A percentile compares a stretch with the other conserved stretches of the same genome.
phyloP scores from a whole-genome alignment of 2,329 filamentous ascomycete genomes.

The Clarireedia monteithiana region DNA sequence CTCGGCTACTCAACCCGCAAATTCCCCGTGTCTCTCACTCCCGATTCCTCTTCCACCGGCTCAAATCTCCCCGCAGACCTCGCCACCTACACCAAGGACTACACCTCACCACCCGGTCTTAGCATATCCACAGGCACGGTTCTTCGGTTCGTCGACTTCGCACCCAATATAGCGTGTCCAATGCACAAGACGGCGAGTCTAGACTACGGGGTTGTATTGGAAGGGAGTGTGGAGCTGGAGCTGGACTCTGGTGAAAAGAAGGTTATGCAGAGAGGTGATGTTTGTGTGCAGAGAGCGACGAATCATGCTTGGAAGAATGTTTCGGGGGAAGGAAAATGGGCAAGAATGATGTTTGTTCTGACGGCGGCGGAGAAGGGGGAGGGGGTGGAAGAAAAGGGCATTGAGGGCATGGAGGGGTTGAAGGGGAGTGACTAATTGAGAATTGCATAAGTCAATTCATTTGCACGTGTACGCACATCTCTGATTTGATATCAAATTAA shows the following conservation, averaged over 20 bases:
- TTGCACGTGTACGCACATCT: too few relatives aligned
- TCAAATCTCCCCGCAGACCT: constrained; percentile 13
- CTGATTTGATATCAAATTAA: too few relatives aligned
- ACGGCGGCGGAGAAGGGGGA: constrained; percentile 9
- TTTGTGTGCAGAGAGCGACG: constrained; percentile 37
- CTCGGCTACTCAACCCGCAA: constrained; percentile 18
- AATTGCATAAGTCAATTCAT: too few relatives aligned
- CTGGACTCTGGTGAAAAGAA: constrained; percentile 36
- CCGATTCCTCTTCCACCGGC: background rate
- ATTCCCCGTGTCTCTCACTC: constrained; percentile 15
- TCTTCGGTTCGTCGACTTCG: constrained; percentile 22
- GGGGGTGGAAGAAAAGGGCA: constrained; percentile 14
- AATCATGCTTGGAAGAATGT: constrained; percentile 36
- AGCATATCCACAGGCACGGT: constrained; percentile 18
- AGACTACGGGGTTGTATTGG: constrained; percentile 36
- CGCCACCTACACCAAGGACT: constrained; percentile 12
- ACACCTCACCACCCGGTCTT: constrained; percentile 18
- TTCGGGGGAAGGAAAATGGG: constrained; percentile 16
- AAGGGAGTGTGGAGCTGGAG: constrained; percentile 33
- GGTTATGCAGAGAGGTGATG: constrained; percentile 33
- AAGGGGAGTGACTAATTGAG: too few relatives aligned
- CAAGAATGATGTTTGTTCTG: constrained; percentile 25
- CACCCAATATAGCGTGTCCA: constrained; percentile 20
- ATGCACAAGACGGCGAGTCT: constrained; percentile 38
- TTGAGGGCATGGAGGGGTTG: background rate